Conservation (phyloP, 805 yeast species). For the Zygoascus ofunaensis region DNA sequence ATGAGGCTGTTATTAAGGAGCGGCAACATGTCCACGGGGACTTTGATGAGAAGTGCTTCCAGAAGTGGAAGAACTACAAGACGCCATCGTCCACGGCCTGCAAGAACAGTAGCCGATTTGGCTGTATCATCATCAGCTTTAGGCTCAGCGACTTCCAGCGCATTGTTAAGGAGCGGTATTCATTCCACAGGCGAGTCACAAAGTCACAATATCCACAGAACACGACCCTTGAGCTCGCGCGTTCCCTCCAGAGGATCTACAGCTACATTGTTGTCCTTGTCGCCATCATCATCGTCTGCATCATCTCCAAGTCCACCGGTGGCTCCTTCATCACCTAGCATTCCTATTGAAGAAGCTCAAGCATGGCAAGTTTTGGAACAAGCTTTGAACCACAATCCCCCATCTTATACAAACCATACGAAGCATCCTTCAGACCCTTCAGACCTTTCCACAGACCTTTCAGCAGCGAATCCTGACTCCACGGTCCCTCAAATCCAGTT, state of each 20-base stretch:
- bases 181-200: neutral
- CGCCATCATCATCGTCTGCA: neutral
- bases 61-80: neutral
- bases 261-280: neutral
- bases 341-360: constrained; percentile 19
- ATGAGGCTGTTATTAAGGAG: neutral
- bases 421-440: neutral
- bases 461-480: neutral
- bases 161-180: too few species aligned
- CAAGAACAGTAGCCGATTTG: neutral
- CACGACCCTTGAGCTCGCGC: neutral
- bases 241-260: neutral
- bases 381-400: constrained; percentile 14
- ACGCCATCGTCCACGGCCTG: neutral
- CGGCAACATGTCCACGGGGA: neutral
- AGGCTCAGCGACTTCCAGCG: too few species aligned
- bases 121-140: too few species aligned
- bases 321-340: constrained; percentile 1
- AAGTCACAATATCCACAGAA: neutral
- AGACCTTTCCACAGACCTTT: neutral
- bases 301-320: neutral
- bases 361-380: constrained; percentile 27
- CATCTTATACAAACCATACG: neutral
- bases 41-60: too few species aligned
- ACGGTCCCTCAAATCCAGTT: neutral